These are phyloP conservation scores for Penicillium lividum DNA, from an alignment of 495 filamentous ascomycete genomes.

Conservation along the genomic window DNA sequence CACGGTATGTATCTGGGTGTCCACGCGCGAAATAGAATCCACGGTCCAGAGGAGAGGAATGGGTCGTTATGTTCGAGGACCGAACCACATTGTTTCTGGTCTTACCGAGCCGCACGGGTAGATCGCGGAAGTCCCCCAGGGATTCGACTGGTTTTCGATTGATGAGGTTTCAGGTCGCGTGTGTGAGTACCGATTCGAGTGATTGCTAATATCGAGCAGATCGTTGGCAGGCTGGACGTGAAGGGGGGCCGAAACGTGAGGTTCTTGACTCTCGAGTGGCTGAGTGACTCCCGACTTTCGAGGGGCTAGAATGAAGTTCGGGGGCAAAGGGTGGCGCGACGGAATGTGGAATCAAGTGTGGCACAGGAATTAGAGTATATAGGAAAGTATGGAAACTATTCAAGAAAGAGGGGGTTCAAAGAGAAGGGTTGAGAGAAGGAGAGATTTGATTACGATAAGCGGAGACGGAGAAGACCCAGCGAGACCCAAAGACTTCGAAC, in stretches of 20 bases:
- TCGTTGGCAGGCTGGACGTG: background rate
- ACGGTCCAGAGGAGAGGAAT: slow-evolving; percentile 22
- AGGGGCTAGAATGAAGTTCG: slow-evolving; percentile 5
- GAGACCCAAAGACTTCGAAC: slow-evolving; percentile 29
- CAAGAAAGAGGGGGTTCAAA: slow-evolving; percentile 3
- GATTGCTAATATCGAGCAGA: background rate
- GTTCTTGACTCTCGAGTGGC: background rate
- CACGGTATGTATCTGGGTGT: slow-evolving; percentile 19
- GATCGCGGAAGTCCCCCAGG: background rate
- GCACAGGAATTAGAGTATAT: background rate
- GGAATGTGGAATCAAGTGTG: slow-evolving; percentile 4
- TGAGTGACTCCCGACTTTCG: no score
- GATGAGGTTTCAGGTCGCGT: background rate
- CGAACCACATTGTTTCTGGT: slow-evolving; percentile 41
- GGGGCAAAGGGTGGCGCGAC: slow-evolving; percentile 1
- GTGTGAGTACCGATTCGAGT: background rate
- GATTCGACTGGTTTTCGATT: background rate
- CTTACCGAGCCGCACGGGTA: slow-evolving; percentile 17
- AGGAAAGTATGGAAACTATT: background rate
- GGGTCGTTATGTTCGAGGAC: slow-evolving; percentile 33
- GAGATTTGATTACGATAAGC: slow-evolving; percentile 20
- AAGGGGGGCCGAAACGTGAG: background rate
- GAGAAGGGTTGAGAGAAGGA: slow-evolving; percentile 5
- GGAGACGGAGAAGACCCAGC: slow-evolving; percentile 23
- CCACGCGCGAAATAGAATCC: slow-evolving; percentile 17